Evolutionary conservation across 2,329 filamentous ascomycete species (phyloP), one percentile per base, ranked within the genome.

Genomic region (Fusarium dimerum): DNA sequence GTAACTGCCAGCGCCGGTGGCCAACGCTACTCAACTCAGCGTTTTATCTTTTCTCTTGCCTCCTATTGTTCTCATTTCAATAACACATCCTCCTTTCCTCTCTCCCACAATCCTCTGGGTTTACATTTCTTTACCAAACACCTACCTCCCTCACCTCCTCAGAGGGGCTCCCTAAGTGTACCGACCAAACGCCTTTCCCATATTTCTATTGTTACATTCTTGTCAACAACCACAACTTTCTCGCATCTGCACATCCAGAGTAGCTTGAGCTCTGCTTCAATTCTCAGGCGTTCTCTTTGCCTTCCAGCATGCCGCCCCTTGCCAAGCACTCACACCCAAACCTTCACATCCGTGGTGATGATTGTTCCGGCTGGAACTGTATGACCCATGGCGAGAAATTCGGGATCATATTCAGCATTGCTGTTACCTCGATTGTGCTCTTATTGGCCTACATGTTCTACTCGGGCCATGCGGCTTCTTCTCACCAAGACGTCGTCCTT

Each of bases 301-400:
- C 6, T 18, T 13, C 6, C 15, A 30, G 30, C 12, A 13, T 6
- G 12, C 16, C 26, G 5, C 5, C 6, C 39, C 17, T 13, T 13
- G 5, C 36, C 16, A 36, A 16, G 39, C 46, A 18, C 5, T 20
- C 11, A 9, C 2, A 3, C 6, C 32, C 40, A 12, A 38, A 7
- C 5, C 26, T 49, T 29, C 16, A 26, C 6, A 30, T 16, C 16
- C 56, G 53, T 12, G 15, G 42, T 16, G 40, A 51, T 9, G 38
- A 49, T 8, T 75, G 70, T 53, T 52, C 58, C 3, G 68, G 71
- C 11, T 78, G 73, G 73, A 51, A 63, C 40, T 78, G 76, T 51
- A 63, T 77, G n/a, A 73, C 61, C 29, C 43, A 57, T 10, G 57
- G 68, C 0, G 65, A 75, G 41, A 66, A 74, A 34, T 70, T 69